phyloP scores from a whole-genome alignment of 352 stramenopile species.

The Phytophthora palmivora region DNA sequence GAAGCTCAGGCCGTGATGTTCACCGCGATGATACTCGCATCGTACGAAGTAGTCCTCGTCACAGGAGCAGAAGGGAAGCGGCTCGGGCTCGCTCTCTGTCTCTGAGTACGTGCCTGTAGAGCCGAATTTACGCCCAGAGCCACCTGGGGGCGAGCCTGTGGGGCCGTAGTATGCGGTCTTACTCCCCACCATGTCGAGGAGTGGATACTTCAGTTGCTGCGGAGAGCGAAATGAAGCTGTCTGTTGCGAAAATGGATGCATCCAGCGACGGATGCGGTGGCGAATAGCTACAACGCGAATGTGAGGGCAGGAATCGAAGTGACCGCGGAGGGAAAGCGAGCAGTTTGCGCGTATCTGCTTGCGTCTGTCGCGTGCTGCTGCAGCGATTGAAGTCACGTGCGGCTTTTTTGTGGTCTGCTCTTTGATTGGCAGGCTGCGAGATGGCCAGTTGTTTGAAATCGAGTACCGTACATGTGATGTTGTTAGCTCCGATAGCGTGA shows the following conservation, averaged over 20 bases:
- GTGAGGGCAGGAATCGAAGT: slow-evolving; percentile 29
- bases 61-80: slow-evolving; percentile 55
- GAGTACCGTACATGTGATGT: slow-evolving; percentile 8
- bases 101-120: slow-evolving; percentile 50
- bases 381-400: slow-evolving; percentile 23
- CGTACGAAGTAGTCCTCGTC: slow-evolving; percentile 54
- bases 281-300: slow-evolving; percentile 13
- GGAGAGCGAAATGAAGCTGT: slow-evolving; percentile 13
- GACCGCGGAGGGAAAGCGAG: slow-evolving; percentile 8
- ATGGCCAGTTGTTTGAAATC: slow-evolving; percentile 21
- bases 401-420: slow-evolving; percentile 27
- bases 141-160: slow-evolving; percentile 17
- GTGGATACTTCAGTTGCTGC: slow-evolving; percentile 7
- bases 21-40: slow-evolving; percentile 54
- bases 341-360: slow-evolving; percentile 19
- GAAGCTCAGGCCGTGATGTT: slow-evolving; percentile 61
- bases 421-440: slow-evolving; percentile 20
- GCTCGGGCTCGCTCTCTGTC: slow-evolving; percentile 61
- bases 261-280: slow-evolving; percentile 9
- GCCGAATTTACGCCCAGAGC: slow-evolving; percentile 33
- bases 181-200: slow-evolving; percentile 26
- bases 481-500: neutral
- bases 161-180: slow-evolving; percentile 30
- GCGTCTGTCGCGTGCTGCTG: slow-evolving; percentile 14
- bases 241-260: slow-evolving; percentile 22